Base-by-base conservation (phyloP, 1,284 basidiomycete genomes). In the Cryptococcus sp. region DNA sequence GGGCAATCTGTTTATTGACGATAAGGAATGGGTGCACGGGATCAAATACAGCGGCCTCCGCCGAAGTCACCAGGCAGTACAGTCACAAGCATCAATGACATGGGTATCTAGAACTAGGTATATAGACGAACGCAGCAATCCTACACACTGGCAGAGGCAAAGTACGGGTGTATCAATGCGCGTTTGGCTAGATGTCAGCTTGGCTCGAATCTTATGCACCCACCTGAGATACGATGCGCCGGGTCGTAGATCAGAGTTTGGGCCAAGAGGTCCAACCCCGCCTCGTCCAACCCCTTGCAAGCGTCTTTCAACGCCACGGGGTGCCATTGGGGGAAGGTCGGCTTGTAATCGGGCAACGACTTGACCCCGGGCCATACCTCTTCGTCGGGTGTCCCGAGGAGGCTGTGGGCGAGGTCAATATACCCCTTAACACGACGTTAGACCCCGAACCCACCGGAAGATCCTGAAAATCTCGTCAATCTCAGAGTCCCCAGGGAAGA, bases 391-490 rank as follows among this genome's bases (percentile, higher is more conserved):
- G 96, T 99, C 20, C 95, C 95, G 52, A 97, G 84, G 38, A 94
- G 20, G 4, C 41, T 43, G 10, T 10, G 5, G 27, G 4, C 10
- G n/a, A n/a, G n/a, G n/a, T n/a, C n/a, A n/a, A n/a, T n/a, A n/a
- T n/a, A n/a, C n/a, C n/a, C n/a, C n/a, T n/a, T n/a, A n/a, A n/a
- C n/a, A n/a, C n/a, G n/a, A n/a, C n/a, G n/a, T n/a, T n/a, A n/a
- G n/a, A n/a, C n/a, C n/a, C n/a, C n/a, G n/a, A n/a, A 69, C 83
- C 57, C 62, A 91, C 91, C 90, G 86, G 85, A 99, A 99, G 73
- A 98, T 99, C 80, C 93, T 91, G 85, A 98, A 99, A 69, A 99
- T 99, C 81, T 99, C 94, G 81, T 99, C 95, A 71, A 99, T 99
- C 80, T 99, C 95, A 27, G 93, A 97, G 80, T 99, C 95, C 10